A percentile compares a stretch with the other conserved stretches of the same genome.
Evolutionary conservation across 495 filamentous ascomycete genomes (phyloP).

Genomic region (Aspergillus mulundensis): DNA sequence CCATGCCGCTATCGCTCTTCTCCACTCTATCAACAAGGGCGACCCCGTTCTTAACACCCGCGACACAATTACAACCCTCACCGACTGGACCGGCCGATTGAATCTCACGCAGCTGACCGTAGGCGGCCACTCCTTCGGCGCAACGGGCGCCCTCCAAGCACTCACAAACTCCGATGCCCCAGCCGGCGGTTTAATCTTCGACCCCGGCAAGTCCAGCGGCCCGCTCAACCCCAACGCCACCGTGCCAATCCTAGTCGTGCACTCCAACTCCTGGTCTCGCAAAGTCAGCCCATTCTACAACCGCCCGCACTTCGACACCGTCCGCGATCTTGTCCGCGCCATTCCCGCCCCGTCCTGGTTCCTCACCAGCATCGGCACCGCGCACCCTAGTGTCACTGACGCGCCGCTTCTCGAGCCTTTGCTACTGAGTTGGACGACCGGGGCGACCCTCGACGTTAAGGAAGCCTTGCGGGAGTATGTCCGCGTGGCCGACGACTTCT

Average conservation of each 20-base stretch:
- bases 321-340: constrained; percentile 5
- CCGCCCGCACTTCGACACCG: constrained; percentile 7
- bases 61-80: constrained; percentile 1
- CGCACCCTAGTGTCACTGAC: constrained; percentile 7
- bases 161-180: constrained; percentile 1
- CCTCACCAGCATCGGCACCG: constrained; percentile 6
- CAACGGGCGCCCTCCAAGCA: constrained; percentile 3
- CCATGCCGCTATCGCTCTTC: not conserved
- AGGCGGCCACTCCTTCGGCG: constrained; percentile 5
- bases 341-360: constrained; percentile 8
- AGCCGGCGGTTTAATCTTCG: not conserved
- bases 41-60: not conserved
- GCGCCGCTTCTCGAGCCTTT: constrained; percentile 1
- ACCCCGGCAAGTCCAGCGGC: constrained; percentile 7
- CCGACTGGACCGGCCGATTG: not conserved
- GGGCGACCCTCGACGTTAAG: not conserved
- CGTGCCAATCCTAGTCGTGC: constrained; percentile 4
- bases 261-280: constrained; percentile 10
- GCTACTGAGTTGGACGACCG: constrained; percentile 4
- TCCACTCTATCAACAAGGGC: constrained; percentile 1
- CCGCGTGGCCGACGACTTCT: constrained; percentile 2
- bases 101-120: constrained; percentile 2
- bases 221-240: constrained; percentile 9
- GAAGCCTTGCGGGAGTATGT: constrained; percentile 4
- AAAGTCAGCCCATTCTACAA: constrained; percentile 8